Evolutionary conservation across 2,329 filamentous ascomycete species (phyloP), one percentile per base, ranked within the genome.

Genomic region (Penicillium brasilianum): DNA sequence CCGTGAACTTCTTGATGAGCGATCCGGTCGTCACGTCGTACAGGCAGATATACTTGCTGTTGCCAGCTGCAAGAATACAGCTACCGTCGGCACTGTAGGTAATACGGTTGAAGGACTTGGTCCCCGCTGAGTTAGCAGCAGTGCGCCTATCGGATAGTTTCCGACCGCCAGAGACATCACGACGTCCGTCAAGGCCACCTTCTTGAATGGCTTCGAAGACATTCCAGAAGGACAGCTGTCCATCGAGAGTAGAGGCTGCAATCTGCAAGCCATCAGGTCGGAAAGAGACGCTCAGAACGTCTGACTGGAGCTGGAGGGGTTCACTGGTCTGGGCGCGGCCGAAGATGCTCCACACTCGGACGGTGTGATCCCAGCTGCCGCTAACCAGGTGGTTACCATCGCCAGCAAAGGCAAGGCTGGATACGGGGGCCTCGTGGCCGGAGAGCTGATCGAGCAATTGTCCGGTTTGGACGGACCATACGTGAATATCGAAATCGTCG

Each of bases 391-490:
- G 87, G 61, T 88, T 86, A 34, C 93, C 94, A 71, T 96, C 92
- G 0, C 93, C 91, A 1, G 94, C 88, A 73, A 99, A 99, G 2
- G 92, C 88, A 28, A 99, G 81, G 2, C 91, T 89, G 5, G 93
- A 95, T 1, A 99, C 90, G 0, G 95, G 95, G 0, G 94, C 95
- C 79, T 99, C 94, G 69, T 99, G 95, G 1, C 95, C 96, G 7
- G 93, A 86, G 25, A 99, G 83, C 67, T 90, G 90, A 74, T 99
- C 95, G 6, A 99, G 87, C 18, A 99, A 83, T 76, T 99, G 95
- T 2, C 95, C 95, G 0, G 94, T 99, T 74, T 99, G 95, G 4
- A 99, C 96, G 5, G 92, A 97, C 95, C 95, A 99, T 64, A 99
- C 91, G 78, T 99, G 93, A 55, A 99, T 92, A 72, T 98, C 94